phyloP scores from a whole-genome alignment of 768 basidiomycete species.

The Russula griseocarnosa region DNA sequence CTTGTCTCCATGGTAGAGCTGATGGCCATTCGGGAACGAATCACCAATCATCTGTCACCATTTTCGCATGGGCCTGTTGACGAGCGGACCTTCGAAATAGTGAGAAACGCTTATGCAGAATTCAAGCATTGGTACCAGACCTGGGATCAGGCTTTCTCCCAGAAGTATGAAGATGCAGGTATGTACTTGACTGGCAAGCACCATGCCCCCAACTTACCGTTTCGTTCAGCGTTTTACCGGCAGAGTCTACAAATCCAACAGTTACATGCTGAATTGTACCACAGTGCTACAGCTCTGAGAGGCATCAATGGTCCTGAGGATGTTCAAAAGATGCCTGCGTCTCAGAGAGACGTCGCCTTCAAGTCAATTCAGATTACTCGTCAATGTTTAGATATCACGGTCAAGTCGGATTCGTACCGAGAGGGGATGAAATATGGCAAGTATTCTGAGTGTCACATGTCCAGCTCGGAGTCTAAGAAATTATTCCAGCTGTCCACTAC shows the following conservation, averaged over 20 bases:
- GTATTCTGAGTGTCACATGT: constrained; percentile 28
- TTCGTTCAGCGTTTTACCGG: constrained; percentile 67
- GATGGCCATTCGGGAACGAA: constrained; percentile 81
- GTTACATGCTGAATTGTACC: constrained; percentile 79
- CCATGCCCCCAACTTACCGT: not conserved
- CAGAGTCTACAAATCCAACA: constrained; percentile 87
- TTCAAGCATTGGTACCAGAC: constrained; percentile 79
- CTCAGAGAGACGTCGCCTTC: constrained; percentile 75
- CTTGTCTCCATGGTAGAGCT: constrained; percentile 93
- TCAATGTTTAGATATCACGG: constrained; percentile 77
- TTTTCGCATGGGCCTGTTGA: constrained; percentile 67
- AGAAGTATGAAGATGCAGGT: constrained; percentile 82
- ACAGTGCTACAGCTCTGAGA: constrained; percentile 76
- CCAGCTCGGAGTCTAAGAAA: not conserved
- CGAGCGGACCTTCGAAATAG: constrained; percentile 65
- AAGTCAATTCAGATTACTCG: constrained; percentile 80
- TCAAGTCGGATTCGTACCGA: constrained; percentile 77
- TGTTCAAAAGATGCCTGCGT: constrained; percentile 74
- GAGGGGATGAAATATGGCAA: constrained; percentile 90
- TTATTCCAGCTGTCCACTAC: constrained; percentile 69
- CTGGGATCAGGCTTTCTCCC: constrained; percentile 77
- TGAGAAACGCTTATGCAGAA: constrained; percentile 69
- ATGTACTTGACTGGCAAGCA: constrained; percentile 29
- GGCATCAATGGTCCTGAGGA: constrained; percentile 85
- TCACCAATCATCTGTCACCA: constrained; percentile 79